Evolutionary conservation across 306 rosid species (phyloP).

Genomic region (Potentilla sterilis): DNA sequence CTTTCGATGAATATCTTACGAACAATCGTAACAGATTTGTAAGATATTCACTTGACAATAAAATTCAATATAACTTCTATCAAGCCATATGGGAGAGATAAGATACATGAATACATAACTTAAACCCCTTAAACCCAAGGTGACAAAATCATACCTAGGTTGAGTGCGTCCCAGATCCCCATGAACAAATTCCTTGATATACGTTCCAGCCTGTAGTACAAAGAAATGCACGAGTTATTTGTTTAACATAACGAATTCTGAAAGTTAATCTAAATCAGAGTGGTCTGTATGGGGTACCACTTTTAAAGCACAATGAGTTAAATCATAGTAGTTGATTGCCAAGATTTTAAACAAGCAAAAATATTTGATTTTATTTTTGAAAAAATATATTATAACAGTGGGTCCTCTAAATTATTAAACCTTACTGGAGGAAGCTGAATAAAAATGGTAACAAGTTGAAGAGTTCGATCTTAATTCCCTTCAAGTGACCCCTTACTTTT

Average conservation of each 20-base stretch:
- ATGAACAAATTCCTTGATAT: conserved; percentile 91
- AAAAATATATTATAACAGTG: neutral
- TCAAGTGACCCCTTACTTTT: no score
- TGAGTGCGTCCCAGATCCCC: conserved; percentile 93
- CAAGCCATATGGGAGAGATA: neutral
- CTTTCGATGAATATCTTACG: no score
- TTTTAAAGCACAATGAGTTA: neutral
- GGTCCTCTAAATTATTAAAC: neutral
- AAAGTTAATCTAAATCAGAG: neutral
- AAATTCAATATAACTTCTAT: neutral
- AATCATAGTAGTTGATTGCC: neutral
- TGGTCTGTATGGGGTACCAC: neutral
- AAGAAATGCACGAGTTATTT: conserved; percentile 1
- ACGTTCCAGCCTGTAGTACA: conserved; percentile 81
- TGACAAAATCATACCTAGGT: conserved; percentile 61
- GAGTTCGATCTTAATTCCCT: neutral
- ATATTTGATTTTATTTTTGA: no score
- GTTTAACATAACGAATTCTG: neutral
- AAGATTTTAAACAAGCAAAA: neutral
- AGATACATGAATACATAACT: neutral
- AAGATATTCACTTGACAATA: no score
- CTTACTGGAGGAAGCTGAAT: neutral
- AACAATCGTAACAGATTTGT: no score
- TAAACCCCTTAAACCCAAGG: neutral
- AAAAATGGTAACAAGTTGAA: neutral